Evolutionary conservation across 805 yeast genomes (phyloP), one percentile per base, ranked within the genome.

Genomic region (Yarrowia alimentaria): DNA sequence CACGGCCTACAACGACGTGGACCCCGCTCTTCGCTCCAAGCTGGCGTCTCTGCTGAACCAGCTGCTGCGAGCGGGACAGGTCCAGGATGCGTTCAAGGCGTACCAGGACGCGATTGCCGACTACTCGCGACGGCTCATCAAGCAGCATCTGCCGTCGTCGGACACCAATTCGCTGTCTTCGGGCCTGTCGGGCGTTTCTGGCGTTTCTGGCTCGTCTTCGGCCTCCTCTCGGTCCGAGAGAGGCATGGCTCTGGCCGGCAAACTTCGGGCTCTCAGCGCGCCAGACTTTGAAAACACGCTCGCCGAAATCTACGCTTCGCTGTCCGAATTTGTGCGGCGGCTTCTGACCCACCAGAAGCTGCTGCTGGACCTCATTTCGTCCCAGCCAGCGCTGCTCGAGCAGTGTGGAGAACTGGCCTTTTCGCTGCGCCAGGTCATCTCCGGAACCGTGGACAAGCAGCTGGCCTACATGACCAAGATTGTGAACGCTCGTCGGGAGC

Each of bases 261-360:
- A 71, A 42, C 76, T 93, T 43, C 79, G 81, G 56, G 75, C 77
- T 2, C 73, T 88, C 74, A 73, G 88, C 0, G 83, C 93, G 0
- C 65, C 68, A 11, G 96, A 87, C 53, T 89, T 89, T 61, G 87
- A 85, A 59, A 70, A 67, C 1, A 83, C 89, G 86, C 63, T 87
- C 33, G 64, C 73, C 1, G 70, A 68, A 21, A 81, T 81, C 4
- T 86, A 77, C 57, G 67, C 85, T 0, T 74, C 78, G 16, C 70
- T 84, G 3, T 78, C 88, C 0, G 94, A 85, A 60, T 80, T 87
- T 14, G 68, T 89, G 19, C 71, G 91, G 55, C 74, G 95, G 53
- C 68, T 90, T 22, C 79, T 86, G 1, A 69, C 78, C 7, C 96
- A 89, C 53, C 95, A 89, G 61, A 89, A 88, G 63, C 59, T 86